Evolutionary conservation across 2,329 filamentous ascomycete species (phyloP), one percentile per base, ranked within the genome.

Genomic region (Fusarium coicis): DNA sequence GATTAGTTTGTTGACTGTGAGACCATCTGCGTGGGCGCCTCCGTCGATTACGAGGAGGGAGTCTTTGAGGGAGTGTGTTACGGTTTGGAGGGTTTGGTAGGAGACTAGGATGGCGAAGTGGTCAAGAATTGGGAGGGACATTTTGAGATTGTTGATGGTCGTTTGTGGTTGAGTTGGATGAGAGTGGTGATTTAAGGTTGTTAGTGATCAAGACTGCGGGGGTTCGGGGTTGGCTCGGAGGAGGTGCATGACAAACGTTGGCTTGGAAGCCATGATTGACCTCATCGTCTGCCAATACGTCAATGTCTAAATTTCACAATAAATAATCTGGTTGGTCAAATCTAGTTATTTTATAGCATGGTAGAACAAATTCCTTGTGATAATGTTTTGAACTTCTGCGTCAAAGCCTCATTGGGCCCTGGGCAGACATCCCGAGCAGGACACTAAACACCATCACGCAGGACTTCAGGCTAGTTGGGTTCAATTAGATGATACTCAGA

Each of bases 41-140:
- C 91, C 91, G 5, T 88, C 84, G 37, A 87, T 85, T 60, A 93
- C 81, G 53, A 85, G 87, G 81, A 93, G 91, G 54, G 86, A 82
- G 10, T 85, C 77, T 5, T 84, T 83, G 40, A 93, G 80, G 81
- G 84, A 88, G 3, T 79, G 21, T 10, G 89, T 89, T 6, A 88
- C 83, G 23, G 81, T 75, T 6, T 79, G 72, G 9, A 90, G 81
- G 28, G 85, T 83, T 7, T 80, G 68, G 68, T 87, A 83, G 0
- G 91, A 87, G 7, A 93, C 81, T 5, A 93, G 85, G 60, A 93
- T 84, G 70, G 93, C 88, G 62, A 93, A 85, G 77, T 93, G 91
- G 79, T 93, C 91, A 19, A 93, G 79, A 12, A 81, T 77, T 32
- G 80, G 82, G 14, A 61, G 73, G 2, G 71, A 10, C 55, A 63